A percentile compares a stretch with the other conserved stretches of the same genome.
Conservation (phyloP, 202 grass and related monocot species). For the Zoysia matrella region DNA sequence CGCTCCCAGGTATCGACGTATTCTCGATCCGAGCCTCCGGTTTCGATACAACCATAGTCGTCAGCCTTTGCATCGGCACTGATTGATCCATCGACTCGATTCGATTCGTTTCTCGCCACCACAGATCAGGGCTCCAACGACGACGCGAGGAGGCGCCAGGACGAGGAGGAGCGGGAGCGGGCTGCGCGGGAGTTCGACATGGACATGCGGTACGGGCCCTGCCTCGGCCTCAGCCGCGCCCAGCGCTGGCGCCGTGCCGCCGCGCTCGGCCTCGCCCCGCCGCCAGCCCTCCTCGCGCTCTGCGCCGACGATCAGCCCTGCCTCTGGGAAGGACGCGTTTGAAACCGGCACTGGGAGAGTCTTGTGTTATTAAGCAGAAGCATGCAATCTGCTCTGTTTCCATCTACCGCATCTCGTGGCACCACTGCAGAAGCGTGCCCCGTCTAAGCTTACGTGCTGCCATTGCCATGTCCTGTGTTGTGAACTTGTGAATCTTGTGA, state of each 20-base stretch:
- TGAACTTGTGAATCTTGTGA: background rate
- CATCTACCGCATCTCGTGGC: constrained; percentile 43
- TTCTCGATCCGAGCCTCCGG: background rate
- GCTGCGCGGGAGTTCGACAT: constrained; percentile 66
- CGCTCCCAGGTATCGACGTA: background rate
- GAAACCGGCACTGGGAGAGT: background rate
- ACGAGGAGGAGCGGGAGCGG: constrained; percentile 44
- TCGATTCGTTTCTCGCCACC: background rate
- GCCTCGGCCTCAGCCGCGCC: constrained; percentile 66
- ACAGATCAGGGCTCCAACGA: constrained; percentile 19
- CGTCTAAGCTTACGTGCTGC: background rate
- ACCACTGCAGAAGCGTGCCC: background rate
- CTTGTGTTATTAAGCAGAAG: background rate
- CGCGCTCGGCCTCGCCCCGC: constrained; percentile 63
- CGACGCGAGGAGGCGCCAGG: background rate
- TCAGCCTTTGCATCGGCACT: background rate
- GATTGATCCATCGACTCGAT: background rate
- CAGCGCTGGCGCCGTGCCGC: constrained; percentile 64
- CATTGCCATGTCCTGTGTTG: background rate
- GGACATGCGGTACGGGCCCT: constrained; percentile 81
- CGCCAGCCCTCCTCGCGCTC: constrained; percentile 41
- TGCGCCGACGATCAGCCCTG: constrained; percentile 44
- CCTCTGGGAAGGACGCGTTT: constrained; percentile 63
- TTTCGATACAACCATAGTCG: background rate
- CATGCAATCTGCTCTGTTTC: background rate